phyloP scores from a whole-genome alignment of 2,329 filamentous ascomycete species.

The Graphilbum fragrans region DNA sequence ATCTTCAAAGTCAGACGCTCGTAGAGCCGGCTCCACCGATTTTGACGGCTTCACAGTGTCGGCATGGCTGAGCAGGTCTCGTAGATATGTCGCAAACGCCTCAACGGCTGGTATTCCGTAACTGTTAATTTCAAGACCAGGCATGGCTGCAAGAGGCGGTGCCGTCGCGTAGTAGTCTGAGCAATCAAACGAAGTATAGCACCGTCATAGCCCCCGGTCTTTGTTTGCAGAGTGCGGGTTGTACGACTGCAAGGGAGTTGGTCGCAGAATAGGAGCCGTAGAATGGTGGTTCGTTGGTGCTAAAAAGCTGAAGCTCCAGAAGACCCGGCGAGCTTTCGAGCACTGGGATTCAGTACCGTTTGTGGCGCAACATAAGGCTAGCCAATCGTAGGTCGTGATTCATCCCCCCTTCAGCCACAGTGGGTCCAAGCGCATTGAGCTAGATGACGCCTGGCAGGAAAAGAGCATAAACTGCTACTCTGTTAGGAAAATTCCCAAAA shows the following conservation, averaged over 20 bases:
- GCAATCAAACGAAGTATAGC: too few species aligned
- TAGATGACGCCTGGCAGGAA: too few species aligned
- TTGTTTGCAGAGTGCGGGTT: too few species aligned
- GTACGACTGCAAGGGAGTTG: too few species aligned
- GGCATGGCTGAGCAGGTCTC: conserved; percentile 46
- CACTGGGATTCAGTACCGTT: too few species aligned
- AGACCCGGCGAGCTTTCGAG: too few species aligned
- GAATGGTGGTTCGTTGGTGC: too few species aligned
- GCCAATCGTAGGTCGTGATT: conserved; percentile 2
- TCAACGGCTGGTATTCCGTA: conserved; percentile 40
- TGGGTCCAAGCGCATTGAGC: background rate
- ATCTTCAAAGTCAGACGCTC: conserved; percentile 51
- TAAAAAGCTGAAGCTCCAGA: too few species aligned
- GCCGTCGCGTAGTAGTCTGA: too few species aligned
- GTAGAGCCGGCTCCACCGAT: conserved; percentile 62
- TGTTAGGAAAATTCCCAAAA: background rate
- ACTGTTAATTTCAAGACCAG: conserved; percentile 29
- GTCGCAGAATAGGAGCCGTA: too few species aligned
- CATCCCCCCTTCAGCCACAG: conserved; percentile 3
- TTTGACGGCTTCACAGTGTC: conserved; percentile 43
- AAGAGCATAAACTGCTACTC: background rate
- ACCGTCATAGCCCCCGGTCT: too few species aligned
- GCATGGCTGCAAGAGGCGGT: conserved; percentile 40
- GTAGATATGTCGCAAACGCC: conserved; percentile 40
- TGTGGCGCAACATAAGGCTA: conserved; percentile 7